These are phyloP conservation scores for Hygrophoropsis aurantiaca DNA, from an alignment of 768 basidiomycete genomes.

Conservation along the genomic window DNA sequence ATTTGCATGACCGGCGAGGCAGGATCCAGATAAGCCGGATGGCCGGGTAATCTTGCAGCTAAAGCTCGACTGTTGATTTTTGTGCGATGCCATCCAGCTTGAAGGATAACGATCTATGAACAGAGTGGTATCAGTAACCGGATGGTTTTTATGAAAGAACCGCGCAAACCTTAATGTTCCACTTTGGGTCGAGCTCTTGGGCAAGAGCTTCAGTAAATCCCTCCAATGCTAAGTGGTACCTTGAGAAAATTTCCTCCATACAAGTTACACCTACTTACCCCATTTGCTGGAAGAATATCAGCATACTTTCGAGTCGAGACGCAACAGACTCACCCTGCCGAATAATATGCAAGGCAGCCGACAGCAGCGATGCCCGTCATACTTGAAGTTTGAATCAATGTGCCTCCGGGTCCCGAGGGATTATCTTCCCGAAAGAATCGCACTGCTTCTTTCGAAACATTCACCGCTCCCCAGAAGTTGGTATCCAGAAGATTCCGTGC, in stretches of 20 bases:
- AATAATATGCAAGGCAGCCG: slow-evolving; percentile 19
- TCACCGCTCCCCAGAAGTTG: slow-evolving; percentile 33
- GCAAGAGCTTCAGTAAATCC: slow-evolving; percentile 16
- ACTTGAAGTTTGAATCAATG: slow-evolving; percentile 26
- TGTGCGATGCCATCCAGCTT: neutral
- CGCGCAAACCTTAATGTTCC: slow-evolving; percentile 24
- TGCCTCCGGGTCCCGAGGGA: slow-evolving; percentile 29
- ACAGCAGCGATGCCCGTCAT: slow-evolving; percentile 14
- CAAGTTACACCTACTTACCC: slow-evolving; percentile 5
- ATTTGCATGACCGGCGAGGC: no score
- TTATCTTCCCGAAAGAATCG: slow-evolving; percentile 31
- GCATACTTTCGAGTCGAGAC: neutral
- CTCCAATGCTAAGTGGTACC: slow-evolving; percentile 15
- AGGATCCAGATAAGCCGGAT: neutral
- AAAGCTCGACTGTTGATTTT: neutral
- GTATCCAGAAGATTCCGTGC: slow-evolving; percentile 29
- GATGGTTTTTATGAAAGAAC: neutral
- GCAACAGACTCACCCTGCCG: slow-evolving; percentile 12
- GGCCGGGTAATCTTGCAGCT: neutral
- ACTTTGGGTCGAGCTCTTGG: slow-evolving; percentile 20
- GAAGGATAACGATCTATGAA: neutral
- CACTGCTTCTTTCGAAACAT: slow-evolving; percentile 25
- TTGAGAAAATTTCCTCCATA: neutral
- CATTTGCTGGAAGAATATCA: slow-evolving; percentile 12
- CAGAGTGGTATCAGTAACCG: neutral